Evolutionary conservation across 2,329 filamentous ascomycete genomes (phyloP).

Genomic region (Hymenoscyphus scutula): DNA sequence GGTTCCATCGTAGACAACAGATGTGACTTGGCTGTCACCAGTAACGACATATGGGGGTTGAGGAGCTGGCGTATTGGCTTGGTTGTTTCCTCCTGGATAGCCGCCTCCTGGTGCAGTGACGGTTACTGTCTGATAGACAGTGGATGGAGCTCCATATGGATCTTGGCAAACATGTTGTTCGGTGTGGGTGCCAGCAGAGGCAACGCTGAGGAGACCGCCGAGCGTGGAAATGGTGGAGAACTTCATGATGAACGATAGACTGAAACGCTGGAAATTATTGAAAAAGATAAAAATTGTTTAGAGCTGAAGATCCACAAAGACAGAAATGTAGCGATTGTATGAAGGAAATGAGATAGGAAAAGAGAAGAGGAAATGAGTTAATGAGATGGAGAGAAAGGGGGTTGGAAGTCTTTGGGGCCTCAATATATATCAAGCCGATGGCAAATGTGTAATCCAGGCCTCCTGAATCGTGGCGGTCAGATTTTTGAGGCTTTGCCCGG

Average conservation of each 20-base stretch:
- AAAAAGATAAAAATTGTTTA: neutral
- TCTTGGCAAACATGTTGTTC: constrained; percentile 20
- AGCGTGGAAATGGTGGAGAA: constrained; percentile 23
- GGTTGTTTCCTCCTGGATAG: neutral
- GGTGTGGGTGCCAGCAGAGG: constrained; percentile 17
- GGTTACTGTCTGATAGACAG: constrained; percentile 19
- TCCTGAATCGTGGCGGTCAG: neutral
- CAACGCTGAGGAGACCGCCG: constrained; percentile 17
- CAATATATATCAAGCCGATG: constrained; percentile 5
- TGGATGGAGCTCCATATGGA: constrained; percentile 12
- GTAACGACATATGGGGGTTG: constrained; percentile 13
- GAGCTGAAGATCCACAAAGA: constrained; percentile 5
- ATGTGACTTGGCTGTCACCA: constrained; percentile 15
- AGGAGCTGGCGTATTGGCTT: neutral
- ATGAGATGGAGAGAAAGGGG: constrained; percentile 13
- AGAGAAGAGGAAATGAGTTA: constrained; percentile 11
- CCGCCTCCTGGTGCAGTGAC: constrained; percentile 13
- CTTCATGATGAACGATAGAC: constrained; percentile 24
- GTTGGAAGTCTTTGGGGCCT: neutral
- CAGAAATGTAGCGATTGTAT: constrained; percentile 21
- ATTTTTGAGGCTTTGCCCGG: neutral
- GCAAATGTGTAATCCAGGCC: neutral
- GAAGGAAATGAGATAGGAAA: constrained; percentile 20
- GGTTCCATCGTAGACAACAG: constrained; percentile 13
- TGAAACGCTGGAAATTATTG: constrained; percentile 2